phyloP scores from a whole-genome alignment of 768 basidiomycete genomes.

The Imleria badia region DNA sequence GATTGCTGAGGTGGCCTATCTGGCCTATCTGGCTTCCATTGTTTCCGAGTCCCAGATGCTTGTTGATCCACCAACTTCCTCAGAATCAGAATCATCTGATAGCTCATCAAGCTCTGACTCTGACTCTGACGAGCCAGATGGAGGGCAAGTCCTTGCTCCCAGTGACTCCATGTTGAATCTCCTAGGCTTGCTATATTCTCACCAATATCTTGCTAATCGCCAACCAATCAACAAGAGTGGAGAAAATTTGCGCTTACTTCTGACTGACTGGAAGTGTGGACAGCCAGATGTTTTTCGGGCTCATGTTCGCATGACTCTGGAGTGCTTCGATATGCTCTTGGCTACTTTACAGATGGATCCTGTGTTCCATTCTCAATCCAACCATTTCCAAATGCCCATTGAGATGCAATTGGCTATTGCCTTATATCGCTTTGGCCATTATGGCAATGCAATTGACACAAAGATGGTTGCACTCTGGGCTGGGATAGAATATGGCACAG shows the following conservation, averaged over 20 bases:
- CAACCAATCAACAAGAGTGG: neutral
- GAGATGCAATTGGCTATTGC: no score
- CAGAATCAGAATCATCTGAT: no score
- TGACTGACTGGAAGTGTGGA: neutral
- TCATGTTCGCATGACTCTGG: neutral
- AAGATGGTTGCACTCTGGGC: neutral
- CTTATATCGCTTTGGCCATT: no score
- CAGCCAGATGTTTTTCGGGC: neutral
- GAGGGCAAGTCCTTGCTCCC: no score
- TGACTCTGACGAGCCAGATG: no score
- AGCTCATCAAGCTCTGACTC: no score
- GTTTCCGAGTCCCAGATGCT: no score
- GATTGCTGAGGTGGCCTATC: no score
- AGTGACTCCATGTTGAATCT: neutral
- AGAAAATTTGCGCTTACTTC: neutral
- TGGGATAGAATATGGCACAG: neutral
- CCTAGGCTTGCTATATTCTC: neutral
- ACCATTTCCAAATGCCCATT: no score
- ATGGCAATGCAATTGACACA: neutral
- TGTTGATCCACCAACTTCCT: no score
- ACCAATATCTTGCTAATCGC: neutral
- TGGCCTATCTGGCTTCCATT: no score
- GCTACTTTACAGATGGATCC: neutral
- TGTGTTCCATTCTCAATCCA: no score
- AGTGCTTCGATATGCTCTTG: neutral